Percentiles rank a stretch among this genome's conserved stretches.
Conservation (phyloP, 176 grass and related monocot genomes). For the bread wheat (Triticum aestivum) region DNA sequence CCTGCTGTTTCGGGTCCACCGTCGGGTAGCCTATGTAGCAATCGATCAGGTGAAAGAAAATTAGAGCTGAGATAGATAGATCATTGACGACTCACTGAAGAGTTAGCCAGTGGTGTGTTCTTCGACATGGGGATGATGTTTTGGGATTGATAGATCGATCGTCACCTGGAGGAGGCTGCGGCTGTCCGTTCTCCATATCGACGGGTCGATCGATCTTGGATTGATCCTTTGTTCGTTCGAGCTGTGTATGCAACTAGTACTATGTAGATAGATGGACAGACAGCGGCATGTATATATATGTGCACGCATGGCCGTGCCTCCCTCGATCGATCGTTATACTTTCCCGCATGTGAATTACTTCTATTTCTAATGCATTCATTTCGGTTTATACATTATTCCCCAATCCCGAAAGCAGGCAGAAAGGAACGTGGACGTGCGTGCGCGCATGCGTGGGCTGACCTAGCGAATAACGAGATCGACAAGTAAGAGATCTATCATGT, state of each 20-base stretch:
- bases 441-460: neutral
- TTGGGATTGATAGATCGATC: neutral
- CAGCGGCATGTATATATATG: neutral
- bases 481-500: slow-evolving; percentile 5
- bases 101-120: neutral
- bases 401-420: neutral
- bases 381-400: neutral
- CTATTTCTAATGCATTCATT: neutral
- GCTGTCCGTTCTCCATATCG: slow-evolving; percentile 5
- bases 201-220: neutral
- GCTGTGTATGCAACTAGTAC: neutral
- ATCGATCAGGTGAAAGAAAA: neutral
- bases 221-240: neutral
- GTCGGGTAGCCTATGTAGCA: neutral
- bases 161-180: slow-evolving; percentile 24
- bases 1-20: neutral
- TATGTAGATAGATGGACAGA: neutral
- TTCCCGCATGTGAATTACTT: neutral
- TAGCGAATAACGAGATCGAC: neutral
- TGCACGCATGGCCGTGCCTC: neutral
- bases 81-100: neutral
- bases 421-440: neutral
- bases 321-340: neutral
- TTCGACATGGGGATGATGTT: neutral
- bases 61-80: neutral